These are phyloP conservation scores for Oryza longistaminata DNA, from an alignment of 176 grass and related monocot species.

Conservation along the genomic window DNA sequence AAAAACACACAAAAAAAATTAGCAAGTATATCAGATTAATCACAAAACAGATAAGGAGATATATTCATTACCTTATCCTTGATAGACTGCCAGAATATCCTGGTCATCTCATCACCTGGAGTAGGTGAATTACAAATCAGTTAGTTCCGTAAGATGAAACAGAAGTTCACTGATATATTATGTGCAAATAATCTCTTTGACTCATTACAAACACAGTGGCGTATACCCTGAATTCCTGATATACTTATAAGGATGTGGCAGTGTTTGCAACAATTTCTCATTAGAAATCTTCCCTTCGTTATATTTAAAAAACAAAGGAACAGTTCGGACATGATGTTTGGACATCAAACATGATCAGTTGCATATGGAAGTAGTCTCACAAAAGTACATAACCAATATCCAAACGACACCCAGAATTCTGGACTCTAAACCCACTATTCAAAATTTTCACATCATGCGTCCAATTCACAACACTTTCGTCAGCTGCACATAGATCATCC, in stretches of 20 bases:
- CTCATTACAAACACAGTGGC: neutral
- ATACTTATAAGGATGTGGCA: neutral
- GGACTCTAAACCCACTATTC: neutral
- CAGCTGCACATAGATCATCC: slow-evolving; percentile 9
- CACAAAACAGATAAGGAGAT: neutral
- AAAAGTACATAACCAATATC: neutral
- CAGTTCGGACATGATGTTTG: neutral
- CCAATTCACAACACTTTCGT: neutral
- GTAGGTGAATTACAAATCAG: slow-evolving; percentile 12
- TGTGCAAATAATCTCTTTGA: neutral
- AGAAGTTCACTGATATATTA: neutral
- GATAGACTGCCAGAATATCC: slow-evolving; percentile 92
- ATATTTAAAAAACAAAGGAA: neutral
- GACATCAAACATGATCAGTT: neutral
- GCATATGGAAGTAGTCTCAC: neutral
- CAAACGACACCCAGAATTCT: neutral
- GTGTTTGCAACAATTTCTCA: neutral
- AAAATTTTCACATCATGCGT: neutral
- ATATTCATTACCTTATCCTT: slow-evolving; percentile 80
- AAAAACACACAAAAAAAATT: neutral
- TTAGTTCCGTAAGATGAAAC: neutral
- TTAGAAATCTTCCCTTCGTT: neutral
- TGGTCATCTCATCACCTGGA: slow-evolving; percentile 95
- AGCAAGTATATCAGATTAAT: neutral
- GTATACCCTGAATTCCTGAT: neutral